phyloP scores from a whole-genome alignment of 1,139 yeast species.

The Saccharomyces hybrid region DNA sequence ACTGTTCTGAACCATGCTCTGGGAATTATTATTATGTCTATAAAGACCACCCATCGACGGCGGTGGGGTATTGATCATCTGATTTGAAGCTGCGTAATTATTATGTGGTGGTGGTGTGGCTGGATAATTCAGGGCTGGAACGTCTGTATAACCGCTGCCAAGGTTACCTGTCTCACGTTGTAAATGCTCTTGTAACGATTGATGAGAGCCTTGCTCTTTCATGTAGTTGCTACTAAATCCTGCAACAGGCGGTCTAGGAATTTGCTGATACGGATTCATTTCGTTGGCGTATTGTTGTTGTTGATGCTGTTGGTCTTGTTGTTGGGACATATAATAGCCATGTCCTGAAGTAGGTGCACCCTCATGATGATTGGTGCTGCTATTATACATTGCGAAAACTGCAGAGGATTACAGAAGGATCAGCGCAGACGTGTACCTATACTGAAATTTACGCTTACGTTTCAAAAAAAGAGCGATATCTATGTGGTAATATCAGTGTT shows the following conservation, averaged over 20 bases:
- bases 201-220: constrained; percentile 35
- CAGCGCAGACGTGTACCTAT: neutral
- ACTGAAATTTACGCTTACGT: neutral
- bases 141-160: constrained; percentile 26
- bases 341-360: neutral
- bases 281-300: constrained; percentile 19
- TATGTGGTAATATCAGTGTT: neutral
- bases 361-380: neutral
- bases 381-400: neutral
- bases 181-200: constrained; percentile 25
- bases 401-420: neutral
- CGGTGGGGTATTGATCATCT: constrained; percentile 19
- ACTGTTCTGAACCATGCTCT: constrained; percentile 17
- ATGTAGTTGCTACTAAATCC: constrained; percentile 33
- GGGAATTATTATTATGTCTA: constrained; percentile 27
- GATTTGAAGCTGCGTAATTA: constrained; percentile 9
- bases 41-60: constrained; percentile 19
- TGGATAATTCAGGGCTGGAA: constrained; percentile 26
- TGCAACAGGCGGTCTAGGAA: constrained; percentile 27
- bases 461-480: neutral
- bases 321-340: constrained; percentile 1
- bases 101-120: constrained; percentile 23
- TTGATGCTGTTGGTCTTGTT: constrained; percentile 24
- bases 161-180: constrained; percentile 13
- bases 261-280: constrained; percentile 20